These are phyloP conservation scores for Esteya vermicola DNA, from an alignment of 2,329 filamentous ascomycete species.

Conservation along the genomic window DNA sequence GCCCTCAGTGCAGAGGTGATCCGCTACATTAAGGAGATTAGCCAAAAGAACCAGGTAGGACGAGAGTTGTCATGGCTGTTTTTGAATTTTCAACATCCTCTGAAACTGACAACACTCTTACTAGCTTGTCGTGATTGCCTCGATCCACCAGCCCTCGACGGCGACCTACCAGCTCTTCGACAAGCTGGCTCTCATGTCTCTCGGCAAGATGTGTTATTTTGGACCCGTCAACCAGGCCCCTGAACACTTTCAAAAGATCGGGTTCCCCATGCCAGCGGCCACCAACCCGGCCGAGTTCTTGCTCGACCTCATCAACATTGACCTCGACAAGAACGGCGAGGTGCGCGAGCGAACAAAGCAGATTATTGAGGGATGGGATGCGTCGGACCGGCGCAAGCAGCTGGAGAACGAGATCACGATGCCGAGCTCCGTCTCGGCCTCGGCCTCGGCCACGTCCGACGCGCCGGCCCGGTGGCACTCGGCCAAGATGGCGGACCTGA, in stretches of 20 bases:
- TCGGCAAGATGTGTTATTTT: constrained; percentile 58
- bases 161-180: constrained; percentile 71
- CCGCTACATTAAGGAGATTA: constrained; percentile 53
- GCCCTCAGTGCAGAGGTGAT: constrained; percentile 65
- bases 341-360: constrained; percentile 31
- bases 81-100: background rate
- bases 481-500: constrained; percentile 14
- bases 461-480: constrained; percentile 10
- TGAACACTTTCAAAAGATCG: constrained; percentile 49
- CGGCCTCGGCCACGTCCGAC: background rate
- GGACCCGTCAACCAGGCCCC: constrained; percentile 44
- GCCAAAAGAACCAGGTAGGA: constrained; percentile 48
- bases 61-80: background rate
- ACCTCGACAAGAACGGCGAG: constrained; percentile 45
- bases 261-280: constrained; percentile 49
- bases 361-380: constrained; percentile 41
- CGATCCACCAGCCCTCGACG: constrained; percentile 76
- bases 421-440: background rate
- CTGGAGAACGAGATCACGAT: background rate
- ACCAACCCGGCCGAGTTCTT: constrained; percentile 72
- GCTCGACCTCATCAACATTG: constrained; percentile 64
- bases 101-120: no score
- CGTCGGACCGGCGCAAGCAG: constrained; percentile 20
- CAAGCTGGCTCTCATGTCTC: constrained; percentile 59
- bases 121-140: constrained; percentile 63